Conservation (phyloP, 1,284 basidiomycete genomes). For the Irpex rosettiformis region DNA sequence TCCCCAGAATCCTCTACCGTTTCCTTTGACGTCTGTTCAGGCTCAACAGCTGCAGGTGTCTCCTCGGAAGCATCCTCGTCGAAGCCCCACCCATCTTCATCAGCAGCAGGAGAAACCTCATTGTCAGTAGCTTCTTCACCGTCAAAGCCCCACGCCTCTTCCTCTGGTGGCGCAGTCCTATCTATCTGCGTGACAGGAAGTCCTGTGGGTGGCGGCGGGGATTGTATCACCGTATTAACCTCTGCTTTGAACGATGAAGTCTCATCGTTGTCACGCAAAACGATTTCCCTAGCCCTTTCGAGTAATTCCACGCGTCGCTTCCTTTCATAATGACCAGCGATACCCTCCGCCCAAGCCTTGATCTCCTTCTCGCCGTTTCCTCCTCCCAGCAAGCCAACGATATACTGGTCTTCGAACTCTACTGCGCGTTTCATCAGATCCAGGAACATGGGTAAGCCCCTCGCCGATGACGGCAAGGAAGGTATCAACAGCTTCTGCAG, state of each 20-base stretch:
- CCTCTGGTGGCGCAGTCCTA: slow-evolving; percentile 20
- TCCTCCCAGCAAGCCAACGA: slow-evolving; percentile 48
- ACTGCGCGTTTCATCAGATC: slow-evolving; percentile 50
- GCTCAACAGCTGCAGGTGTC: slow-evolving; percentile 6
- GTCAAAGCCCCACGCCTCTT: slow-evolving; percentile 35
- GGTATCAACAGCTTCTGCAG: slow-evolving; percentile 65
- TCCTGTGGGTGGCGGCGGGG: neutral
- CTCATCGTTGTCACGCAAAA: slow-evolving; percentile 34
- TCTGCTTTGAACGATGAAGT: slow-evolving; percentile 34
- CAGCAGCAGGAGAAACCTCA: slow-evolving; percentile 18
- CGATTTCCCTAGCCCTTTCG: slow-evolving; percentile 48
- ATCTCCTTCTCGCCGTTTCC: slow-evolving; percentile 48
- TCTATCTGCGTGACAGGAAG: slow-evolving; percentile 8
- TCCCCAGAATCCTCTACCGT: slow-evolving; percentile 41
- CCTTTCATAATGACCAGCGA: slow-evolving; percentile 71
- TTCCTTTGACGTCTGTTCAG: slow-evolving; percentile 22
- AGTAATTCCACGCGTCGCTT: slow-evolving; percentile 61
- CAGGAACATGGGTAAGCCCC: slow-evolving; percentile 60
- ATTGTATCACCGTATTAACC: slow-evolving; percentile 15
- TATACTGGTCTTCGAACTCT: slow-evolving; percentile 55
- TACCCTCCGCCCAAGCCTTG: slow-evolving; percentile 57
- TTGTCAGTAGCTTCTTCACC: slow-evolving; percentile 22
- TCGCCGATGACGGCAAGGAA: slow-evolving; percentile 59
- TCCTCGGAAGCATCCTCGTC: slow-evolving; percentile 42
- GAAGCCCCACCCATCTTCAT: slow-evolving; percentile 54